Evolutionary conservation across 305 asterid species (phyloP).

Genomic region (Rubia tinctorum): DNA sequence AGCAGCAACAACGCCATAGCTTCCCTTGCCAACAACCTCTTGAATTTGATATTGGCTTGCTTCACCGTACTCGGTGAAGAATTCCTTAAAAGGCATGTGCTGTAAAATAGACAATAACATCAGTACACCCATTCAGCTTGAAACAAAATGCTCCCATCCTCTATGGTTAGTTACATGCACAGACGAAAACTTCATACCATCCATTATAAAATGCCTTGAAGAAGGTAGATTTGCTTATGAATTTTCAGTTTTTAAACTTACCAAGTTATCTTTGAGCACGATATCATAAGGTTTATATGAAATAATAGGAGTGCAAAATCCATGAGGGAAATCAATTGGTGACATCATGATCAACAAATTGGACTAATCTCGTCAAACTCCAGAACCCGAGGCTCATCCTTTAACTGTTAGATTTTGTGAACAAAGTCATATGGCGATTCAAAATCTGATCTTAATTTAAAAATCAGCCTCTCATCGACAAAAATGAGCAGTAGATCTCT

Average conservation of each 20-base stretch:
- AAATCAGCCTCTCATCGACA: background rate
- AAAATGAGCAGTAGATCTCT: background rate
- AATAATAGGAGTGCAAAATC: background rate
- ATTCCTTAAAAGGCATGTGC: conserved; percentile 77
- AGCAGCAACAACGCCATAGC: conserved; percentile 95
- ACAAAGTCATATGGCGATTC: background rate
- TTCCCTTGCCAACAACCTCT: conserved; percentile 98
- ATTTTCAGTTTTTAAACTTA: too few relatives aligned
- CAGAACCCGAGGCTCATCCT: background rate
- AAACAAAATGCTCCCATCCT: background rate
- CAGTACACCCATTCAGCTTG: conserved; percentile 6
- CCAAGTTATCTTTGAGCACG: background rate
- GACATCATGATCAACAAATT: background rate
- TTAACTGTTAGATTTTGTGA: background rate
- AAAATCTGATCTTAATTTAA: background rate
- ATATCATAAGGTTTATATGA: background rate
- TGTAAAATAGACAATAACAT: conserved; percentile 30
- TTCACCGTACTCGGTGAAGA: conserved; percentile 96
- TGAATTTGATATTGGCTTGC: conserved; percentile 77
- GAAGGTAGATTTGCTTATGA: background rate
- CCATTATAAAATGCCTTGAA: background rate
- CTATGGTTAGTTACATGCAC: background rate
- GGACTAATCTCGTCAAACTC: background rate
- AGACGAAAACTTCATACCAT: background rate
- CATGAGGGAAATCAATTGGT: background rate